These are phyloP conservation scores for Tylopilus felleus DNA, from an alignment of 768 basidiomycete species.

Conservation along the genomic window DNA sequence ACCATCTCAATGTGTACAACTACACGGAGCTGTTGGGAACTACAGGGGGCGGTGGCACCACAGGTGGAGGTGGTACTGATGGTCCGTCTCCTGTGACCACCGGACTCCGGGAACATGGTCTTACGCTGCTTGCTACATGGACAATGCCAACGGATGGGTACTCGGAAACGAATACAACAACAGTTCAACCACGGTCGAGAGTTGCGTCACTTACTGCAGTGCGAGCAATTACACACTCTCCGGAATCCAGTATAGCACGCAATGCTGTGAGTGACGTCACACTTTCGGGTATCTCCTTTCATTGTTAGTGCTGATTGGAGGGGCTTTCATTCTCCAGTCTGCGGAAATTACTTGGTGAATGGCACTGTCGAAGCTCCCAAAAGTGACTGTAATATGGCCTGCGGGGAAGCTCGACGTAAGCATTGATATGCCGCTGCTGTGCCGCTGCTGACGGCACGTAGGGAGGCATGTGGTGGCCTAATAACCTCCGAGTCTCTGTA, in stretches of 20 bases:
- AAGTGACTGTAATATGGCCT: slow-evolving; percentile 67
- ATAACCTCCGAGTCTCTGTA: slow-evolving; percentile 74
- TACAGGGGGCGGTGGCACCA: not conserved
- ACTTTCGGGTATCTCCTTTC: not conserved
- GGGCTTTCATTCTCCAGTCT: slow-evolving; percentile 46
- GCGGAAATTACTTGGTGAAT: slow-evolving; percentile 61
- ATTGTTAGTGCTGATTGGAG: not conserved
- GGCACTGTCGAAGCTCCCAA: slow-evolving; percentile 52
- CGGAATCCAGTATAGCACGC: slow-evolving; percentile 59
- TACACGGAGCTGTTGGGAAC: not conserved
- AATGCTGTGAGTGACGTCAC: slow-evolving; percentile 42
- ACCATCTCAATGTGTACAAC: slow-evolving; percentile 35
- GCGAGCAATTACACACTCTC: slow-evolving; percentile 59
- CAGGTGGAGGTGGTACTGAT: slow-evolving; percentile 1
- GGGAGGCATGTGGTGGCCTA: slow-evolving; percentile 71
- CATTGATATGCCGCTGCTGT: not conserved
- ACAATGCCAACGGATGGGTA: slow-evolving; percentile 63
- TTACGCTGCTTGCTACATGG: slow-evolving; percentile 70
- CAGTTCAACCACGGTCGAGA: slow-evolving; percentile 50
- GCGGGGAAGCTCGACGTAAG: slow-evolving; percentile 67
- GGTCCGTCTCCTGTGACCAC: not conserved
- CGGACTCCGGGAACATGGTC: slow-evolving; percentile 50
- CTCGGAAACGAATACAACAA: slow-evolving; percentile 42
- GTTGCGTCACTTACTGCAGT: slow-evolving; percentile 59
- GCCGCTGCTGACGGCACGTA: slow-evolving; percentile 17